Base-by-base conservation (phyloP, 2,329 filamentous ascomycete genomes). In the Monascus ruber region DNA sequence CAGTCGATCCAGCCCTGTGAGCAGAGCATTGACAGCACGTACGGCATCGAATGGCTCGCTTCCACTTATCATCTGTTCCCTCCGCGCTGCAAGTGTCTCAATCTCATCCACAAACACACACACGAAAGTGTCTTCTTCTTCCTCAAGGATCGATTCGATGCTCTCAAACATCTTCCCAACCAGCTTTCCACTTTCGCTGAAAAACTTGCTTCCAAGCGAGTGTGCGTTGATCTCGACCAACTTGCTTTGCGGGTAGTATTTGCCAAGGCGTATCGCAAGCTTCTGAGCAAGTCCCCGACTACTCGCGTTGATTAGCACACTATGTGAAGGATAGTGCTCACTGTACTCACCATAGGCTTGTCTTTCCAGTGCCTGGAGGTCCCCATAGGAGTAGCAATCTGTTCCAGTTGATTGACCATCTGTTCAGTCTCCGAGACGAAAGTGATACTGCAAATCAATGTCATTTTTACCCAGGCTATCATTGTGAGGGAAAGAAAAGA, bases 321-420 rank as follows among this genome's bases (percentile, higher is more conserved):
- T 4, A 36, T 28, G 26, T 8, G 26, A 17, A 9, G 7, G 9
- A 6, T 8, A 7, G 4, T 26, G 10, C 28, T 26, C 5, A 24
- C 34, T 17, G 35, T 11, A 43, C 47, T 11, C 41, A 47, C 41
- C 47, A 51, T 3, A 54, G 27, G 27, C 47, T 51, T 50, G 88
- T 94, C 71, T 96, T 95, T 56, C 89, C 89, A 8, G 89, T 96
- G 59, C 89, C 89, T 2, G 89, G 89, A 4, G 89, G 88, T 0
- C 89, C 89, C 64, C 95, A 95, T 35, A 95, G 78, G 42, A 95
- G 71, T 10, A 95, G 85, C 6, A 71, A 50, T 17, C 64, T 59
- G 41, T 70, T 69, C 65, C 67, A 71, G 41, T 62, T 64, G 44
- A 66, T 60, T 1, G 58, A 55, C 39, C 54, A 55, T 25, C 55